Evolutionary conservation across 2,329 filamentous ascomycete genomes (phyloP).

Genomic region (Xylaria sp.): DNA sequence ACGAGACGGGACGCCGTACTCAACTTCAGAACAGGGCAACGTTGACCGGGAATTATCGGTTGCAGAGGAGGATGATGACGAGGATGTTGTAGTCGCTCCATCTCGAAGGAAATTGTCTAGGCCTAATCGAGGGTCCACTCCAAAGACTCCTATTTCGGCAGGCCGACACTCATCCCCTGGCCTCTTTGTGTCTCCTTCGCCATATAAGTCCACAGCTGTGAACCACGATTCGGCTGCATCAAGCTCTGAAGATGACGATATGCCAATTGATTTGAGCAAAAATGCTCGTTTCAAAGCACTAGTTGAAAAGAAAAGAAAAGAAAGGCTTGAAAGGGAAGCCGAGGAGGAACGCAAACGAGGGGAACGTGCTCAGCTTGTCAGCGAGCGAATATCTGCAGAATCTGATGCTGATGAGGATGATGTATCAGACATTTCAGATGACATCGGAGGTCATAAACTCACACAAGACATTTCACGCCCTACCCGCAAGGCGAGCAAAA

Average conservation of each 20-base stretch:
- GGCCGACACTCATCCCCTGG: slow-evolving; percentile 57
- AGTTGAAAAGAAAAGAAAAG: slow-evolving; percentile 76
- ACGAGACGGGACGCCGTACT: slow-evolving; percentile 9
- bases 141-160: slow-evolving; percentile 44
- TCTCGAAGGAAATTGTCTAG: slow-evolving; percentile 43
- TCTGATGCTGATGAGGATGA: slow-evolving; percentile 66
- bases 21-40: slow-evolving; percentile 29
- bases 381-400: slow-evolving; percentile 53
- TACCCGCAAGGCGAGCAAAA: slow-evolving; percentile 89
- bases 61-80: slow-evolving; percentile 44
- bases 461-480: slow-evolving; percentile 75
- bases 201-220: slow-evolving; percentile 45
- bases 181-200: slow-evolving; percentile 66
- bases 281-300: slow-evolving; percentile 76
- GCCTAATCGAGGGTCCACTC: slow-evolving; percentile 41
- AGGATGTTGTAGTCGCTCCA: slow-evolving; percentile 41
- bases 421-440: slow-evolving; percentile 68
- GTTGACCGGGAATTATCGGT: slow-evolving; percentile 23
- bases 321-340: slow-evolving; percentile 74
- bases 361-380: slow-evolving; percentile 55
- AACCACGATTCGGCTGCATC: slow-evolving; percentile 44
- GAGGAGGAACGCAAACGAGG: slow-evolving; percentile 61
- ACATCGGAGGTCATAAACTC: slow-evolving; percentile 70
- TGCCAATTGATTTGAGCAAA: slow-evolving; percentile 56
- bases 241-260: slow-evolving; percentile 57